These are phyloP conservation scores for Umbellularia californica DNA, from an alignment of 164 flowering plant genomes.

Conservation along the genomic window DNA sequence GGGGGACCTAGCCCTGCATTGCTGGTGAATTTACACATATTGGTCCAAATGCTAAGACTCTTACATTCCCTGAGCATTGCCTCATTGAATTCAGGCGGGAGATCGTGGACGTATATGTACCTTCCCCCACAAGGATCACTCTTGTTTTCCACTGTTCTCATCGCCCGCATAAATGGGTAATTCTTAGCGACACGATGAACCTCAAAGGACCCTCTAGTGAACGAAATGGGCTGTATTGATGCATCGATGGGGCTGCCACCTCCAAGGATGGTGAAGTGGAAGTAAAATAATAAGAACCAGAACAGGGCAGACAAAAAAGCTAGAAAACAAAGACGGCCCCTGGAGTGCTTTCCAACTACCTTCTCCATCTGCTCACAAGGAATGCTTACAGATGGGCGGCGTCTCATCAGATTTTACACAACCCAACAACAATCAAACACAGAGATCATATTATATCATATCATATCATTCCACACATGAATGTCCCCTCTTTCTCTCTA, in stretches of 20 bases:
- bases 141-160: constrained; percentile 68
- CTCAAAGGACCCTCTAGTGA: background rate
- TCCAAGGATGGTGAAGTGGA: constrained; percentile 64
- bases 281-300: constrained; percentile 72
- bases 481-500: background rate
- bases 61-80: constrained; percentile 83
- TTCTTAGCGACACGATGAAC: constrained; percentile 8
- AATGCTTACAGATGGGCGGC: constrained; percentile 33
- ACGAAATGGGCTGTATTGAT: constrained; percentile 16
- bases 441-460: too few relatives aligned
- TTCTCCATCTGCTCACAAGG: constrained; percentile 62
- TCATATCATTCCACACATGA: background rate
- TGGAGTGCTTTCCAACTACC: constrained; percentile 46
- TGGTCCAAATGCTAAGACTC: constrained; percentile 74
- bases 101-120: constrained; percentile 85
- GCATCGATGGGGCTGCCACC: constrained; percentile 26
- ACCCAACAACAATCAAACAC: background rate
- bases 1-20: constrained; percentile 93
- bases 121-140: constrained; percentile 94
- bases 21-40: constrained; percentile 80
- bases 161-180: constrained; percentile 57
- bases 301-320: constrained; percentile 51
- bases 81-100: constrained; percentile 79
- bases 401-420: constrained; percentile 52
- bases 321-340: constrained; percentile 51